Conservation (phyloP, 768 basidiomycete species). For the Paxillus ammoniavirescens region DNA sequence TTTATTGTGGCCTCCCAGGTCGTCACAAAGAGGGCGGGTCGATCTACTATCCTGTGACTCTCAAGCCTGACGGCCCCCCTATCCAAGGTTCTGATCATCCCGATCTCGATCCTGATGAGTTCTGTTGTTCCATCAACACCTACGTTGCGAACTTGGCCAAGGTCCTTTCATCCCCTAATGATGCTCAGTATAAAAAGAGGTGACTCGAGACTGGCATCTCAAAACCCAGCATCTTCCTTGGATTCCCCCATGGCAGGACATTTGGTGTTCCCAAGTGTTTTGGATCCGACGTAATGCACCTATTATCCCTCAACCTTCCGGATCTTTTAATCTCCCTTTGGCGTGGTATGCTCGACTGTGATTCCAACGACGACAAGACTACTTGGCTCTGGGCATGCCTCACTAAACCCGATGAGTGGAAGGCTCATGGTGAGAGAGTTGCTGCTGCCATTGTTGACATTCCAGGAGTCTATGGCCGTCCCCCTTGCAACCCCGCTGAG, state of each 20-base stretch:
- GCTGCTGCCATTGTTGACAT: slow-evolving; percentile 14
- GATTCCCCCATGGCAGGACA: slow-evolving; percentile 9
- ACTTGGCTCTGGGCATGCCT: slow-evolving; percentile 22
- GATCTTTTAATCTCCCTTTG: slow-evolving; percentile 24
- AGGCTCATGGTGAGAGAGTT: slow-evolving; percentile 21
- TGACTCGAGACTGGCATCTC: slow-evolving; percentile 32
- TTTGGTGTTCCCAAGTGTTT: slow-evolving; percentile 35
- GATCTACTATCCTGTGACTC: slow-evolving; percentile 34
- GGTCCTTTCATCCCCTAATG: too few relatives aligned
- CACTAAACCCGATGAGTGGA: slow-evolving; percentile 8
- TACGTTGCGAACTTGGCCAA: too few relatives aligned
- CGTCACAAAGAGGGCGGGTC: slow-evolving; percentile 29
- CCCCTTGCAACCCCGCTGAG: slow-evolving; percentile 14
- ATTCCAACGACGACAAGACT: slow-evolving; percentile 10
- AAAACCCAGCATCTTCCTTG: slow-evolving; percentile 33
- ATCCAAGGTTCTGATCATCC: too few relatives aligned
- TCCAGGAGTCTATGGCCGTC: slow-evolving; percentile 24
- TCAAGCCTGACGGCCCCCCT: too few relatives aligned
- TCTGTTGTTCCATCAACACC: too few relatives aligned
- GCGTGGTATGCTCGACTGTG: slow-evolving; percentile 12
- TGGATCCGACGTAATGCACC: slow-evolving; percentile 42
- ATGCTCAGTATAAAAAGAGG: slow-evolving; percentile 11
- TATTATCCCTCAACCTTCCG: slow-evolving; percentile 22
- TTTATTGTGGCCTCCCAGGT: slow-evolving; percentile 30
- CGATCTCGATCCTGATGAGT: too few relatives aligned